Conservation (phyloP, 2,329 filamentous ascomycete species). For the Phaeosphaeria sp. region DNA sequence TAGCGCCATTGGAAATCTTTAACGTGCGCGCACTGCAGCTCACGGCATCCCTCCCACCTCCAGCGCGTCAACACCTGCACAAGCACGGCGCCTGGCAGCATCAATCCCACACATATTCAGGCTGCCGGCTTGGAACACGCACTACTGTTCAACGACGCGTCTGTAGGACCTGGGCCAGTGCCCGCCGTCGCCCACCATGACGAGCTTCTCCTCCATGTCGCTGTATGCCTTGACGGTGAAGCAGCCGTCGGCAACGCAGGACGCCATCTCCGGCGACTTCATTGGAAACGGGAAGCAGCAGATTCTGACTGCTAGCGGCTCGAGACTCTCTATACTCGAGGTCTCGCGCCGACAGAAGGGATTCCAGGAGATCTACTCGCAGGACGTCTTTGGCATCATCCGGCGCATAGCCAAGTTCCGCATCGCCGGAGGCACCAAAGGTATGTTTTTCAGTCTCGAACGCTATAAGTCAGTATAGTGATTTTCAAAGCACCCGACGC, state of each 20-base stretch:
- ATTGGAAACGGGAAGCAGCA: constrained; percentile 96
- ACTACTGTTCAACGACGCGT: constrained; percentile 16
- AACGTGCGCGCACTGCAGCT: background rate
- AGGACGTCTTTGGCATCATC: constrained; percentile 97
- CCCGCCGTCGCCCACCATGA: constrained; percentile 69
- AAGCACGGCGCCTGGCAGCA: background rate
- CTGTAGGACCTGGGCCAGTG: constrained; percentile 34
- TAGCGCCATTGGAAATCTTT: constrained; percentile 8
- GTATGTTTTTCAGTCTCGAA: constrained; percentile 63
- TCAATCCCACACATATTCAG: background rate
- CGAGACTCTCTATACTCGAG: constrained; percentile 84
- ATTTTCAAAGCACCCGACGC: constrained; percentile 52
- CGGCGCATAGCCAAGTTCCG: constrained; percentile 87
- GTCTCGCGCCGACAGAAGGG: constrained; percentile 87
- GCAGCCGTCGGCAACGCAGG: constrained; percentile 84
- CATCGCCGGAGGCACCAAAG: constrained; percentile 92
- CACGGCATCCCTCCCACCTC: background rate
- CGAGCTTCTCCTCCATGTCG: constrained; percentile 98
- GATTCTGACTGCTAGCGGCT: constrained; percentile 92
- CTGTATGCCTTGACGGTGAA: constrained; percentile 97
- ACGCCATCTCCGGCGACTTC: constrained; percentile 94
- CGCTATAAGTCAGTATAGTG: constrained; percentile 54
- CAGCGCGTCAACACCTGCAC: constrained; percentile 11
- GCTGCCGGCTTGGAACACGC: constrained; percentile 3
- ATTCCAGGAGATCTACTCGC: constrained; percentile 83